phyloP scores from a whole-genome alignment of 2,329 filamentous ascomycete species.

The Sclerotinia spermophila region DNA sequence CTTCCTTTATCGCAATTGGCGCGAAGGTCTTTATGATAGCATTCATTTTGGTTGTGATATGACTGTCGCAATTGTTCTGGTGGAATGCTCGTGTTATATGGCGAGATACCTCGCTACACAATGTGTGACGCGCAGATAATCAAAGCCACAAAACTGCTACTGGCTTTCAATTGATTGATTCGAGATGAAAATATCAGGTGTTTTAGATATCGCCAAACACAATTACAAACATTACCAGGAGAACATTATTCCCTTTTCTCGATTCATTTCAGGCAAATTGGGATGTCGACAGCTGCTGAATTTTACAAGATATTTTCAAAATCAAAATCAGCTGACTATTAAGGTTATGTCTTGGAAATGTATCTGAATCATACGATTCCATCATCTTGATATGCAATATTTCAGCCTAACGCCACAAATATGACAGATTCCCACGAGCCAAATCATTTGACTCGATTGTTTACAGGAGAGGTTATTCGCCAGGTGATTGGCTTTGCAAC shows the following conservation, averaged over 20 bases:
- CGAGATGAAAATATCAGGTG: background rate
- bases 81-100: background rate
- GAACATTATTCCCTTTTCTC: background rate
- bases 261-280: background rate
- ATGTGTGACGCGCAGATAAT: background rate
- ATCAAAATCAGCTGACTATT: background rate
- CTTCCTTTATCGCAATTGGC: slow-evolving; percentile 19
- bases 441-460: too few relatives aligned
- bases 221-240: background rate
- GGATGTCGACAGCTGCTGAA: background rate
- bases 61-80: background rate
- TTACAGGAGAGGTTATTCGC: background rate
- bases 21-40: slow-evolving; percentile 20
- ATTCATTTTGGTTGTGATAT: slow-evolving; percentile 2
- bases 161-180: background rate
- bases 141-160: background rate
- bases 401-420: background rate
- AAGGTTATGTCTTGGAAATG: background rate
- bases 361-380: background rate
- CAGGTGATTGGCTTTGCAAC: background rate
- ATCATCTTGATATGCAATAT: background rate
- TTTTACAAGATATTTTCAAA: background rate
- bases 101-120: background rate
- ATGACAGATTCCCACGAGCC: background rate
- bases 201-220: background rate